Base-by-base conservation (phyloP, 495 filamentous ascomycete species). In the Aspergillus bridgeri region DNA sequence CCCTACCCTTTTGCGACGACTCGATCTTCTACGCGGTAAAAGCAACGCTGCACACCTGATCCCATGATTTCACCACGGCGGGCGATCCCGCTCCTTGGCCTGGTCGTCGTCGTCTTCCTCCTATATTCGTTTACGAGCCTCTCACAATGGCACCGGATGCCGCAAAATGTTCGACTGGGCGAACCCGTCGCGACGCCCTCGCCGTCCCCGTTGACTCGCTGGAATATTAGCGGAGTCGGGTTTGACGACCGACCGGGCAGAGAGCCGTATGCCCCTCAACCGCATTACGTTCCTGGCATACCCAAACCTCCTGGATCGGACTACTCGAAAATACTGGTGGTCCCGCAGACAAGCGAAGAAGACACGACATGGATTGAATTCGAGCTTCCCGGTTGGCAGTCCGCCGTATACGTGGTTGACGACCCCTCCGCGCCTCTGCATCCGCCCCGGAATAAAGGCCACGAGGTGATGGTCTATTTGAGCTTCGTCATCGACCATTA, bases 391-490 rank as follows among this genome's bases (percentile, higher is more conserved):
- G 81, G 83, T 42, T 76, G 87, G 60, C 64, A 77, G n/a, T 71
- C 75, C 18, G 81, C 84, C n/a, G 71, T 87, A 22, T 91, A 90
- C 62, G 77, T 83, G 38, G 86, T 79, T 50, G 81, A 91, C 59
- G 82, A 88, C 60, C 78, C 81, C 13, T 70, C 63, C 0, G 86
- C 86, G 1, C 74, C 75, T 7, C 72, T 84, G 5, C 86, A 88
- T 64, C 83, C 87, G 3, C 86, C 85, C 0, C 79, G 81, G 60
- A 89, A 89, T 62, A 91, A 91, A 68, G 89, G 89, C 11, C 83
- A 90, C 61, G 89, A 92, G 66, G 89, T 86, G 15, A 86, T 91
- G 78, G 77, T 87, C 8, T 92, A 92, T 65, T 73, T 89, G 52
- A 86, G 80, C 49, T 90, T 86, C 61, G 80, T 90, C 59, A 82